Evolutionary conservation across 495 filamentous ascomycete genomes (phyloP).

Genomic region (Lasiosphaeria miniovina): DNA sequence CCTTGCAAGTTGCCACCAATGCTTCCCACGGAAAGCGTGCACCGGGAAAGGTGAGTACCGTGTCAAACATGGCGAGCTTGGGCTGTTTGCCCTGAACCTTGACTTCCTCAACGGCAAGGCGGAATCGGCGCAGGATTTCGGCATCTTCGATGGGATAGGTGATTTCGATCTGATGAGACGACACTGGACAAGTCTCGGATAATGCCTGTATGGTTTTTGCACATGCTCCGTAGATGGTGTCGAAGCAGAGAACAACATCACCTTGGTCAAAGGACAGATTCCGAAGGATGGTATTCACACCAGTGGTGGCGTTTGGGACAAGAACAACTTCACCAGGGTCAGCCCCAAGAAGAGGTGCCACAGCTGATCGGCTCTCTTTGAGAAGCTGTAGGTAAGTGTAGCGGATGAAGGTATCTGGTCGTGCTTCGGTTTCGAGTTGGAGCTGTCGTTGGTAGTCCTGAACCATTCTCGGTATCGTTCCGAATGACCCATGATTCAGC

Average conservation of each 20-base stretch:
- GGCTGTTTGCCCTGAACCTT: constrained; percentile 40
- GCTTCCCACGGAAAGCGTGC: constrained; percentile 70
- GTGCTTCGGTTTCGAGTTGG: constrained; percentile 29
- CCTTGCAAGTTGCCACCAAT: constrained; percentile 57
- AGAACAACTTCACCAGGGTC: constrained; percentile 63
- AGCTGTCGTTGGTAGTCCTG: constrained; percentile 28
- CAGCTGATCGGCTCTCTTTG: constrained; percentile 52
- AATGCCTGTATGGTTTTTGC: constrained; percentile 63
- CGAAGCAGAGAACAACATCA: constrained; percentile 61
- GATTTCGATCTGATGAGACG: constrained; percentile 35
- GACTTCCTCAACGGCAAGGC: constrained; percentile 39
- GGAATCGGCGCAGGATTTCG: constrained; percentile 51
- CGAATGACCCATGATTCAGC: constrained; percentile 44
- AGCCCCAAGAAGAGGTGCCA: constrained; percentile 61
- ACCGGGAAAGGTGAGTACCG: constrained; percentile 68
- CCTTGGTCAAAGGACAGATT: constrained; percentile 54
- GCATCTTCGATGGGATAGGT: constrained; percentile 57
- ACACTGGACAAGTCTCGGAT: constrained; percentile 45
- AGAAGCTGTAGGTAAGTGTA: constrained; percentile 55
- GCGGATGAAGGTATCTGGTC: constrained; percentile 45
- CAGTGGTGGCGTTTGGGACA: constrained; percentile 75
- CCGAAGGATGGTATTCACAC: constrained; percentile 68
- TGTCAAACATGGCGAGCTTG: constrained; percentile 68
- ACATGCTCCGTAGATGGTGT: constrained; percentile 67
- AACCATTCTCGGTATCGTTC: constrained; percentile 33